Percentiles rank a stretch among this genome's conserved stretches.
These are phyloP conservation scores for Chlorella variabilis DNA, from an alignment of 163 green algal species.

Conservation along the genomic window DNA sequence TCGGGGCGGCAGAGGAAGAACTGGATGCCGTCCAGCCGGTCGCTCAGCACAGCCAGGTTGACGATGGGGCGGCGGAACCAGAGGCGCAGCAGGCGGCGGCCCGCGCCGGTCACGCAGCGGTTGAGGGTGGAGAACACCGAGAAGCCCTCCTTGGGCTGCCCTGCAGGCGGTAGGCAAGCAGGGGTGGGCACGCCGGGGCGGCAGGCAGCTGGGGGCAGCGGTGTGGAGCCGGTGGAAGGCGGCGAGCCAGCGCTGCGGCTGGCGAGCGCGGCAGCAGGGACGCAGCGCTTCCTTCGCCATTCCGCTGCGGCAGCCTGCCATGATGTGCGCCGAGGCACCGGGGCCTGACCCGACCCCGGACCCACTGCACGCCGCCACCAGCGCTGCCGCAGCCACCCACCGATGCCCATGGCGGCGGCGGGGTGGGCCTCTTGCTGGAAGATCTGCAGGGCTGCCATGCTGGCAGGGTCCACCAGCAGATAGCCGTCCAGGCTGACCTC, in stretches of 20 bases:
- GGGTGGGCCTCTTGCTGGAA: constrained; percentile 86
- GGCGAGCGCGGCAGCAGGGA: too few species aligned
- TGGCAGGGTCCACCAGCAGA: constrained; percentile 71
- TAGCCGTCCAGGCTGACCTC: constrained; percentile 59
- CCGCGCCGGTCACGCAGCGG: constrained; percentile 74
- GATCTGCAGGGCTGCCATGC: constrained; percentile 75
- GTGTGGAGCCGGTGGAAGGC: too few species aligned
- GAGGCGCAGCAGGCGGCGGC: constrained; percentile 68
- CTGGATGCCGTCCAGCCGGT: constrained; percentile 78
- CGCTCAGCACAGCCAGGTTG: constrained; percentile 72
- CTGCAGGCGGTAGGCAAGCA: constrained; percentile 10
- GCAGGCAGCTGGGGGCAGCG: not conserved
- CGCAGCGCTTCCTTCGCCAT: too few species aligned
- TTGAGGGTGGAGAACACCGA: constrained; percentile 83
- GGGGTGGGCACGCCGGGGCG: not conserved
- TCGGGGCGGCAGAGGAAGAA: constrained; percentile 64
- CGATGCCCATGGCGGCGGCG: constrained; percentile 82
- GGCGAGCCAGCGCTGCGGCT: too few species aligned
- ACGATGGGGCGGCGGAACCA: constrained; percentile 89
- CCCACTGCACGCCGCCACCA: too few species aligned
- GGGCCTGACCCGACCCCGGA: too few species aligned
- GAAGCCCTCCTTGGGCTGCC: constrained; percentile 89
- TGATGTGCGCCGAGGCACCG: too few species aligned
- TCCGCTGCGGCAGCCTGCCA: too few species aligned
- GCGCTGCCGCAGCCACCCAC: too few species aligned